A percentile compares a stretch with the other conserved stretches of the same genome.
phyloP scores from a whole-genome alignment of 345 rosid species.

The Lepidium sativum region DNA sequence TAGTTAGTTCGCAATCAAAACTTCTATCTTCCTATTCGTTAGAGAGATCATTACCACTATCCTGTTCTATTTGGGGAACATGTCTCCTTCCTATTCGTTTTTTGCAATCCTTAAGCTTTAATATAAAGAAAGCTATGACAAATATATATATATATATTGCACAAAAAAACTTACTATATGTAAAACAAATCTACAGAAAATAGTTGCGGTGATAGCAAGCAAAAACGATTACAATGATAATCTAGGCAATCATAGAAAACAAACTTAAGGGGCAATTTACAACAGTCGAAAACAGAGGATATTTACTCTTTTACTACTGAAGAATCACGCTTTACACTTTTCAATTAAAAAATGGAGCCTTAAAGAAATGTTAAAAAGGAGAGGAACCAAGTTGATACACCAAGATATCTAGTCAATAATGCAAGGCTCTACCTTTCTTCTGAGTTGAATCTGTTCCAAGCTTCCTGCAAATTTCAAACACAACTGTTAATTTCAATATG shows the following conservation, averaged over 20 bases:
- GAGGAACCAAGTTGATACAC: background rate
- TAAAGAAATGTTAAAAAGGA: background rate
- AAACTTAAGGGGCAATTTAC: background rate
- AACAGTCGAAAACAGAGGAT: background rate
- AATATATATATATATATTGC: too few relatives aligned
- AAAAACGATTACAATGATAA: background rate
- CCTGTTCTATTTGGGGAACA: too few relatives aligned
- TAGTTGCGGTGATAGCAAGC: background rate
- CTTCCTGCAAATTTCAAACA: conserved; percentile 48
- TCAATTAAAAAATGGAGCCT: too few relatives aligned
- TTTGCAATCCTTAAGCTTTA: too few relatives aligned
- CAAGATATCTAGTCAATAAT: background rate
- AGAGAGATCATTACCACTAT: too few relatives aligned
- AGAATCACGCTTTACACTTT: too few relatives aligned
- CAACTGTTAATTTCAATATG: background rate
- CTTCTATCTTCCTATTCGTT: too few relatives aligned
- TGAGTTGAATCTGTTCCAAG: conserved; percentile 91
- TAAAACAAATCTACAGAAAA: background rate
- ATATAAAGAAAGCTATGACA: too few relatives aligned
- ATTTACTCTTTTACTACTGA: background rate
- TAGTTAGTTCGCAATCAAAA: too few relatives aligned
- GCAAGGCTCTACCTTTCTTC: conserved; percentile 61
- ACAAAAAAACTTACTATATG: background rate
- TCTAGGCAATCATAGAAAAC: background rate
- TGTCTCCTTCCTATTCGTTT: too few relatives aligned